These are phyloP conservation scores for Parachlorella kessleri DNA, from an alignment of 139 green algal genomes.

Conservation along the genomic window DNA sequence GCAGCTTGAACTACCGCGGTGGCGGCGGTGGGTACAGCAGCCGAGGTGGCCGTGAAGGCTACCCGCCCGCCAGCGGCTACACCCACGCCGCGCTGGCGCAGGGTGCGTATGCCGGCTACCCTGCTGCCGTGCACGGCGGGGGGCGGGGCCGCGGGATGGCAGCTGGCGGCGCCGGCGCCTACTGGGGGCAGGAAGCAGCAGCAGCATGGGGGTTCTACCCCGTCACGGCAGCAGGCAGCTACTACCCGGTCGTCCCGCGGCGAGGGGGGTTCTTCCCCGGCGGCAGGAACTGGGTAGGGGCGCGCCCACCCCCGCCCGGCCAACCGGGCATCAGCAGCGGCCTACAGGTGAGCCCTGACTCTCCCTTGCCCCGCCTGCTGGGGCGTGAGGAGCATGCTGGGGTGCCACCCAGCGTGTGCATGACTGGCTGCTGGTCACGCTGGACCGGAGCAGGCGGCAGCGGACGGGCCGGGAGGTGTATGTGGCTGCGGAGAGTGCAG, in stretches of 20 bases:
- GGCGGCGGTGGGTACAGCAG: background rate
- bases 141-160: background rate
- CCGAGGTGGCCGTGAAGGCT: background rate
- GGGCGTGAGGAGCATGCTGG: background rate
- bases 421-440: no score
- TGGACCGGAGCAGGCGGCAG: no score
- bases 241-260: slow-evolving; percentile 18
- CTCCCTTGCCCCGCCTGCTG: no score
- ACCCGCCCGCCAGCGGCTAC: background rate
- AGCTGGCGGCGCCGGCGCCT: slow-evolving; percentile 13
- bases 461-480: no score
- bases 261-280: slow-evolving; percentile 40
- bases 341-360: slow-evolving; percentile 72
- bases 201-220: slow-evolving; percentile 24
- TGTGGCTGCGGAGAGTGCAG: no score
- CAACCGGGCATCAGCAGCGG: slow-evolving; percentile 68
- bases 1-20: background rate
- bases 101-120: background rate
- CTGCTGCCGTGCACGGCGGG: background rate
- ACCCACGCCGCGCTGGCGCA: background rate
- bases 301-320: slow-evolving; percentile 54
- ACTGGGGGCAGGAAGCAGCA: background rate
- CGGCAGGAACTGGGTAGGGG: slow-evolving; percentile 44
- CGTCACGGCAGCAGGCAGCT: background rate
- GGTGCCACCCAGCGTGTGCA: background rate